Evolutionary conservation across 2,329 filamentous ascomycete genomes (phyloP).

Genomic region (Aspergillus aculeatus): DNA sequence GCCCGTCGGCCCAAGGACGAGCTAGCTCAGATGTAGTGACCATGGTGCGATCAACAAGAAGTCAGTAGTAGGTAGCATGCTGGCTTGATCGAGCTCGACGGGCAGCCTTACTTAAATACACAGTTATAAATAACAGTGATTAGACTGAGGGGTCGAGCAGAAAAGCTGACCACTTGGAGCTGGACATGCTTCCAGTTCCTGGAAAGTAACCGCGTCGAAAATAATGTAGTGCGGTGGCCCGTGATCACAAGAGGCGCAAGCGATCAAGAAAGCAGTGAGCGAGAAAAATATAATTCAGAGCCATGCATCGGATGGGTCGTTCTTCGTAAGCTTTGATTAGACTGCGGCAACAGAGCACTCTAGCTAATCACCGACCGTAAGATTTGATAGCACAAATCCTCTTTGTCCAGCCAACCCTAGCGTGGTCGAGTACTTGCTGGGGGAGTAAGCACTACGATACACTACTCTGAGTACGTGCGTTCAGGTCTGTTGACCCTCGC

Average conservation of each 20-base stretch:
- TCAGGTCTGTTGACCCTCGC: background rate
- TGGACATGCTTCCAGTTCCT: too few relatives aligned
- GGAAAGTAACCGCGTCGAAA: too few relatives aligned
- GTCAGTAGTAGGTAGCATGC: background rate
- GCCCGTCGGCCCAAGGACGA: constrained; percentile 1
- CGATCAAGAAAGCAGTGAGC: too few relatives aligned
- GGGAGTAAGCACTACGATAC: background rate
- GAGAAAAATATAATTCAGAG: too few relatives aligned
- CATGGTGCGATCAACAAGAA: background rate
- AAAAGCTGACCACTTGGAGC: background rate
- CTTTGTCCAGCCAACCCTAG: background rate
- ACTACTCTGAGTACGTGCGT: background rate
- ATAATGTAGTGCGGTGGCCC: too few relatives aligned
- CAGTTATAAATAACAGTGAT: background rate
- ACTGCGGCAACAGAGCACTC: too few relatives aligned
- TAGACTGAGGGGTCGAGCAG: background rate
- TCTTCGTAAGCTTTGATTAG: too few relatives aligned
- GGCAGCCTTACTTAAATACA: background rate
- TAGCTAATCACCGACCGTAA: too few relatives aligned
- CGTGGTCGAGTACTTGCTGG: background rate
- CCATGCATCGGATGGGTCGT: too few relatives aligned
- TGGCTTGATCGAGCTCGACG: background rate
- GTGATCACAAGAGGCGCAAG: too few relatives aligned
- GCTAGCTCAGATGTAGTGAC: background rate
- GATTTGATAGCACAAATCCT: too few relatives aligned